Evolutionary conservation across 2,329 filamentous ascomycete species (phyloP).

Genomic region (Sodiomyces alkalinus): DNA sequence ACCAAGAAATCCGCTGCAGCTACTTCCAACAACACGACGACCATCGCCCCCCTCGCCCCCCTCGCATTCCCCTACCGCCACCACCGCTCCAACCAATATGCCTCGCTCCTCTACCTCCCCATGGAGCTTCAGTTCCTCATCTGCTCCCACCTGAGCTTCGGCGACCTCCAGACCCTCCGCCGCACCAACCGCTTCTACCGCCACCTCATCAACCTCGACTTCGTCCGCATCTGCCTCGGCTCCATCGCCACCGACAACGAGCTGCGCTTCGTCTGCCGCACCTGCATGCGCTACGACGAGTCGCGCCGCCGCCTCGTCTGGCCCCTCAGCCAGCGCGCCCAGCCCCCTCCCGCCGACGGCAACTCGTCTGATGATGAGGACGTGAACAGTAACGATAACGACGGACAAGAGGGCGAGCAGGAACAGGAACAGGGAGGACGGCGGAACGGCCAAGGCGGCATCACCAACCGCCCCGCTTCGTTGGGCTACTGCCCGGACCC

Average conservation of each 20-base stretch:
- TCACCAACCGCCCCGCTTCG: neutral
- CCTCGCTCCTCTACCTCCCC: conserved; percentile 15
- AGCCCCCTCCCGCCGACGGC: neutral
- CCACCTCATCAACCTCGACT: conserved; percentile 14
- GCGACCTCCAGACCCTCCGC: conserved; percentile 25
- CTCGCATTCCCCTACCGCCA: neutral
- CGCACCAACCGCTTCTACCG: conserved; percentile 23
- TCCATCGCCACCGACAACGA: conserved; percentile 1
- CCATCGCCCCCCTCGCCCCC: too few species aligned
- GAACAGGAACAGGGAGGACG: too few species aligned
- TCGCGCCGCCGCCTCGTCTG: conserved; percentile 17
- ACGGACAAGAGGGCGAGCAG: too few species aligned
- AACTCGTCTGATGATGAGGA: conserved; percentile 2
- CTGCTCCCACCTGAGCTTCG: conserved; percentile 23
- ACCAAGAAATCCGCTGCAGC: too few species aligned
- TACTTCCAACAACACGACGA: too few species aligned
- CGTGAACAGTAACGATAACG: too few species aligned
- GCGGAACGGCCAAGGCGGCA: too few species aligned
- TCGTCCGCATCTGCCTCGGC: conserved; percentile 2
- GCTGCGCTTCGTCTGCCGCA: conserved; percentile 2
- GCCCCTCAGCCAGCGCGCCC: neutral
- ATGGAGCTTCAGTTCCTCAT: conserved; percentile 26
- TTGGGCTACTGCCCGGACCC: conserved; percentile 12
- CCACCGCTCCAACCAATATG: conserved; percentile 2
- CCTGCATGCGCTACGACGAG: conserved; percentile 9